These are phyloP conservation scores for Dendrobium catenatum DNA, from an alignment of 106 monocot genomes.

Conservation along the genomic window DNA sequence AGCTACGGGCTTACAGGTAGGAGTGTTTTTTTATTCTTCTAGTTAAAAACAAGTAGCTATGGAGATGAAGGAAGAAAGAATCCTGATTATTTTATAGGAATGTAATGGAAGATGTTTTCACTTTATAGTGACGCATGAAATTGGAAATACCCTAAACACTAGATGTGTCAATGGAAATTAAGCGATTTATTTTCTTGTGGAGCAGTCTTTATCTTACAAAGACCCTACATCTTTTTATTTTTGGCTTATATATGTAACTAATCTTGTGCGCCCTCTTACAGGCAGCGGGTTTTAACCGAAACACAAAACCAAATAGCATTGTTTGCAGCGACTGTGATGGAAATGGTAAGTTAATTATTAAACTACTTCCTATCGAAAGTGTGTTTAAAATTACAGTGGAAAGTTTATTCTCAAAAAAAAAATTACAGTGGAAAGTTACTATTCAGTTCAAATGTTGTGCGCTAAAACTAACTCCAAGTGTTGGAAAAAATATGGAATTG, in stretches of 20 bases:
- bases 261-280: neutral
- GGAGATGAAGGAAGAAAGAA: neutral
- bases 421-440: no score
- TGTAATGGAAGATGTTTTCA: neutral
- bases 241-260: neutral
- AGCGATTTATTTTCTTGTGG: neutral
- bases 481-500: no score
- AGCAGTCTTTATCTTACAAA: neutral
- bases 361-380: no score
- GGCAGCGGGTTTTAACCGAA: constrained; percentile 7
- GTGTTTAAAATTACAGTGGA: no score
- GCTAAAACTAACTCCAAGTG: no score
- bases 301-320: constrained; percentile 13
- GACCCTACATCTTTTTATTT: neutral
- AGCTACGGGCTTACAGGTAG: no score
- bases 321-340: constrained; percentile 21
- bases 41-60: no score
- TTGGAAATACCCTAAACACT: neutral
- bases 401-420: no score
- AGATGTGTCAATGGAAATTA: neutral
- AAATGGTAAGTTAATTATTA: constrained; percentile 16
- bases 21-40: neutral
- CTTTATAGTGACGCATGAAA: neutral
- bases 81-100: neutral
- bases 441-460: no score